Conservation (phyloP, 805 yeast genomes). For the Pichia ethanolica region DNA sequence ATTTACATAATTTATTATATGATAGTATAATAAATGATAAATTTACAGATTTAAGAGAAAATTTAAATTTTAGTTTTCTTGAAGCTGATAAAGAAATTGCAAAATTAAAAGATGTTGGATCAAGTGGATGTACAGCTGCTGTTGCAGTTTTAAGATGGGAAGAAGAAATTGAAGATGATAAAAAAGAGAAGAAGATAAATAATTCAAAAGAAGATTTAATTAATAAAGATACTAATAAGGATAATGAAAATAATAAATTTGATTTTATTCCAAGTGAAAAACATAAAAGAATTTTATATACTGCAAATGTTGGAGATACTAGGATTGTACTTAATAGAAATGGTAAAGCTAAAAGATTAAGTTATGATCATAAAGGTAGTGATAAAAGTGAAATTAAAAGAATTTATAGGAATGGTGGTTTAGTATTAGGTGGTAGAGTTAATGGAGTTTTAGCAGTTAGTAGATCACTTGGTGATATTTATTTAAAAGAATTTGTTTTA, state of each 20-base stretch:
- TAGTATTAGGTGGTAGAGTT: conserved; percentile 83
- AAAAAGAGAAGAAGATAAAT: conserved; percentile 1
- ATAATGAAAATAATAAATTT: conserved; percentile 29
- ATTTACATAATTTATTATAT: conserved; percentile 64
- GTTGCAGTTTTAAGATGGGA: conserved; percentile 92
- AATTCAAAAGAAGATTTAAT: background rate
- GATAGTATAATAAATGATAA: conserved; percentile 43
- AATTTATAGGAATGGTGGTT: conserved; percentile 73
- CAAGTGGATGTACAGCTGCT: conserved; percentile 92
- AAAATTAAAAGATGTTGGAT: conserved; percentile 47
- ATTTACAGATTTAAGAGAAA: conserved; percentile 50
- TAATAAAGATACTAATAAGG: background rate
- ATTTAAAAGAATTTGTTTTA: conserved; percentile 80
- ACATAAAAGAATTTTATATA: conserved; percentile 72
- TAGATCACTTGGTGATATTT: conserved; percentile 87
- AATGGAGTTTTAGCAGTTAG: conserved; percentile 95
- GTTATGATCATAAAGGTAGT: conserved; percentile 91
- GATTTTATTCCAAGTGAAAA: conserved; percentile 41
- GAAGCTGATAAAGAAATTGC: conserved; percentile 68
- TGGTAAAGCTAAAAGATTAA: conserved; percentile 69
- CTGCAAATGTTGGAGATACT: conserved; percentile 94
- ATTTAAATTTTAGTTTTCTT: conserved; percentile 60
- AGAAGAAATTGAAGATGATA: conserved; percentile 21
- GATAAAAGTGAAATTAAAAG: conserved; percentile 73
- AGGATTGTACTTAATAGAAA: conserved; percentile 70